These are phyloP conservation scores for Diaporthe batatas DNA, from an alignment of 2,329 filamentous ascomycete genomes.

Conservation along the genomic window DNA sequence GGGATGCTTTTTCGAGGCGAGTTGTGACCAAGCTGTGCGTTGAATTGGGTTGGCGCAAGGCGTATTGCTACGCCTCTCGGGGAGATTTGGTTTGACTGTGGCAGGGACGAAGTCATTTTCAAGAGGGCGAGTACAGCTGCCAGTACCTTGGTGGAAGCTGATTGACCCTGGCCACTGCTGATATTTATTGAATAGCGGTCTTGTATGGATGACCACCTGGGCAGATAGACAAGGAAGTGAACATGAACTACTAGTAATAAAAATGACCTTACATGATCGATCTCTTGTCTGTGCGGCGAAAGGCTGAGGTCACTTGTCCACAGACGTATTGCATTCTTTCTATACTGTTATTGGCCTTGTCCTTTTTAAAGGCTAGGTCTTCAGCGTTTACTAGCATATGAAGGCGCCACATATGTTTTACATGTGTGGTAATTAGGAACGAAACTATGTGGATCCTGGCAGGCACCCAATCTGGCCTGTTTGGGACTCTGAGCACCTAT, in stretches of 20 bases:
- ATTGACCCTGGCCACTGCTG: not conserved
- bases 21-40: slow-evolving; percentile 11
- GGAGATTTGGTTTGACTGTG: not conserved
- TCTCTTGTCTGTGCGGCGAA: no score
- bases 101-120: not conserved
- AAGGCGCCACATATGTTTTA: no score
- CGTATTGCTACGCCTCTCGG: not conserved
- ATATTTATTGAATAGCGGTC: not conserved
- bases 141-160: not conserved
- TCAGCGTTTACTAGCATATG: no score
- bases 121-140: not conserved
- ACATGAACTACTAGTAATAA: not conserved
- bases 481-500: no score
- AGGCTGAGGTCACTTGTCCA: no score
- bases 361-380: no score
- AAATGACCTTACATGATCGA: not conserved
- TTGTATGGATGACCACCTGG: not conserved
- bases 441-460: no score
- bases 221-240: not conserved
- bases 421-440: no score
- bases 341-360: no score
- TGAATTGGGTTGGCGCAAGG: slow-evolving; percentile 6
- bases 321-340: no score
- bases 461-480: no score
- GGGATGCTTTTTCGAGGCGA: slow-evolving; percentile 8